A percentile compares a stretch with the other conserved stretches of the same genome.
Evolutionary conservation across 176 grass and related monocot species (phyloP).

Genomic region (Calamus simplicifolius): DNA sequence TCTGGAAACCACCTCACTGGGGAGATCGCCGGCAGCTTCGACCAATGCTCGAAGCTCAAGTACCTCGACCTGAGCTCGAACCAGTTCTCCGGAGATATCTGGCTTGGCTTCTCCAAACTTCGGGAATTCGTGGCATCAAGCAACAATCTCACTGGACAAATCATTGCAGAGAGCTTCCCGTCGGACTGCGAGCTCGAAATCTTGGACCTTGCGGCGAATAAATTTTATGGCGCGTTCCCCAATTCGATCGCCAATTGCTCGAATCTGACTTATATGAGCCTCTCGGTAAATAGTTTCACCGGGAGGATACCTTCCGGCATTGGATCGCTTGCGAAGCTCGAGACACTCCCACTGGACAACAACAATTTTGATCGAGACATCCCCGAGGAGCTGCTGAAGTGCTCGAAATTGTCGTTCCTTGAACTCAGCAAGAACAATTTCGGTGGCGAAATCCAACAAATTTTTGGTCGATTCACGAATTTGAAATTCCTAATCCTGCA

Average conservation of each 20-base stretch:
- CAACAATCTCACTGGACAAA: constrained; percentile 52
- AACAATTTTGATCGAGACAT: constrained; percentile 45
- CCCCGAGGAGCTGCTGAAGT: constrained; percentile 47
- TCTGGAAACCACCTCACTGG: constrained; percentile 49
- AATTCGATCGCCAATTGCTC: constrained; percentile 48
- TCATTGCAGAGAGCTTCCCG: constrained; percentile 26
- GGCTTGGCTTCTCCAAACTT: constrained; percentile 49
- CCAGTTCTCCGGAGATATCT: constrained; percentile 57
- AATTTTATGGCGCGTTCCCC: constrained; percentile 36
- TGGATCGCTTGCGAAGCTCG: constrained; percentile 33
- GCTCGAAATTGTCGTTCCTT: constrained; percentile 45
- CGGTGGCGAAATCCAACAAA: constrained; percentile 52
- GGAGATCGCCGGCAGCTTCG: constrained; percentile 36
- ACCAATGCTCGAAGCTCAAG: constrained; percentile 41
- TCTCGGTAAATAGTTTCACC: constrained; percentile 53
- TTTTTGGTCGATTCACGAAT: constrained; percentile 38
- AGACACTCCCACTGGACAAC: constrained; percentile 45
- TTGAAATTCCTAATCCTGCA: constrained; percentile 53
- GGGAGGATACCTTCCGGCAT: constrained; percentile 48
- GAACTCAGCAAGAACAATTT: constrained; percentile 64
- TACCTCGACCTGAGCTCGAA: constrained; percentile 74
- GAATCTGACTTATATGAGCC: constrained; percentile 37
- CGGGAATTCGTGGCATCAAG: constrained; percentile 42
- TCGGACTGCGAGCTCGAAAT: constrained; percentile 37
- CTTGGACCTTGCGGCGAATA: constrained; percentile 57